Conservation (phyloP, 1,139 yeast species). For the Blastobotrys raffinosifermentans region DNA sequence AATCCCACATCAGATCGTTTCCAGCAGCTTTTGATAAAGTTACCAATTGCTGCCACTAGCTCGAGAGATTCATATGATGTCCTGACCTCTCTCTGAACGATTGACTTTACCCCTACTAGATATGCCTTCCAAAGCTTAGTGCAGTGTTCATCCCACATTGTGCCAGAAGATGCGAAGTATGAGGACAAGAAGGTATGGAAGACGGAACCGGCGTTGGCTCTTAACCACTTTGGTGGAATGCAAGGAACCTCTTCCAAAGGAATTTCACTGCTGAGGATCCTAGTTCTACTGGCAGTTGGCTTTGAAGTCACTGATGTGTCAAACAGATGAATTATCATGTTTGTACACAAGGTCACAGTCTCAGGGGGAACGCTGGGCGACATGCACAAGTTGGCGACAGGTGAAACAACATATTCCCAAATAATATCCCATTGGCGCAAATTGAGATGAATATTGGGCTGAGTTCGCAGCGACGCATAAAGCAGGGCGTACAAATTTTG, state of each 20-base stretch:
- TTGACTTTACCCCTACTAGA: conserved; percentile 11
- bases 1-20: conserved; percentile 5
- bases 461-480: conserved; percentile 11
- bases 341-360: neutral
- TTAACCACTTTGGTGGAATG: conserved; percentile 18
- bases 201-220: conserved; percentile 9
- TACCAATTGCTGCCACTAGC: conserved; percentile 18
- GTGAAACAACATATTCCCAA: conserved; percentile 15
- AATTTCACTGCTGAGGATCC: conserved; percentile 1
- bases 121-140: conserved; percentile 12
- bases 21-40: conserved; percentile 13
- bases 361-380: neutral
- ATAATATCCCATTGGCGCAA: conserved; percentile 10
- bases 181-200: neutral
- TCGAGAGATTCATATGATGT: conserved; percentile 20
- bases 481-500: conserved; percentile 11
- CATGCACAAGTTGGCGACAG: conserved; percentile 10
- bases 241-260: conserved; percentile 14
- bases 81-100: conserved; percentile 20
- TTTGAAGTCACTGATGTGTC: conserved; percentile 1
- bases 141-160: conserved; percentile 10
- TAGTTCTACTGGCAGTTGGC: conserved; percentile 5
- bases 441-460: conserved; percentile 8
- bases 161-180: conserved; percentile 11
- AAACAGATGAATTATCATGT: conserved; percentile 3